These are phyloP conservation scores for Candida patagonica DNA, from an alignment of 805 yeast species.

Conservation along the genomic window DNA sequence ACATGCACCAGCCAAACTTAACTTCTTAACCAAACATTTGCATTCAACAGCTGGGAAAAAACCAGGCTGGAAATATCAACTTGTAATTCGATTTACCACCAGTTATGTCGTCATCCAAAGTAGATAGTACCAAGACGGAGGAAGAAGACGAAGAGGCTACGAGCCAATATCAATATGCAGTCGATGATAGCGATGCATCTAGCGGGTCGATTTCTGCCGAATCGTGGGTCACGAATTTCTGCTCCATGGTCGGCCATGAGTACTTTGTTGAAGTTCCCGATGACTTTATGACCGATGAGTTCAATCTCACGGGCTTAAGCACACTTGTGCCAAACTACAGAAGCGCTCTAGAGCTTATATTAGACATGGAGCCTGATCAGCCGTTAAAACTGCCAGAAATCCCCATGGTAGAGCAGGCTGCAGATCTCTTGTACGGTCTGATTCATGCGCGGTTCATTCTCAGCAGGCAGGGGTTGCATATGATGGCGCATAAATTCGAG, in stretches of 20 bases:
- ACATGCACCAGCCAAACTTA: too few species aligned
- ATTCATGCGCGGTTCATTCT: constrained; percentile 88
- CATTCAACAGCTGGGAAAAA: too few species aligned
- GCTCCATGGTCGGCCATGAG: constrained; percentile 74
- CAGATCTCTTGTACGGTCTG: constrained; percentile 85
- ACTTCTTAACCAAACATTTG: too few species aligned
- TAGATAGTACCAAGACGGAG: too few species aligned
- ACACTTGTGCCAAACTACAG: constrained; percentile 82
- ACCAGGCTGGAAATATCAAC: too few species aligned
- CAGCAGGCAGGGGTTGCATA: constrained; percentile 80
- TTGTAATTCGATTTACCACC: too few species aligned
- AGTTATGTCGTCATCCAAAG: too few species aligned
- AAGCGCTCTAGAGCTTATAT: constrained; percentile 82
- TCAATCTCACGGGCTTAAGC: constrained; percentile 83
- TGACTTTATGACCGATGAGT: constrained; percentile 93
- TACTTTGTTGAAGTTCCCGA: constrained; percentile 86
- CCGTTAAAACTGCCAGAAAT: constrained; percentile 55
- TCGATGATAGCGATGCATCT: constrained; percentile 12
- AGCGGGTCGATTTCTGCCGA: constrained; percentile 37
- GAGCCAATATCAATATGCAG: constrained; percentile 3
- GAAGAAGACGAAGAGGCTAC: constrained; percentile 12
- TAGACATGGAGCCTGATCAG: constrained; percentile 65
- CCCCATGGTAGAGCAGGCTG: constrained; percentile 77
- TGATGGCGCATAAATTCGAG: constrained; percentile 84
- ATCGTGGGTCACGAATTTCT: constrained; percentile 77